phyloP scores from a whole-genome alignment of 164 flowering plant species.

The Sextonia rubra region DNA sequence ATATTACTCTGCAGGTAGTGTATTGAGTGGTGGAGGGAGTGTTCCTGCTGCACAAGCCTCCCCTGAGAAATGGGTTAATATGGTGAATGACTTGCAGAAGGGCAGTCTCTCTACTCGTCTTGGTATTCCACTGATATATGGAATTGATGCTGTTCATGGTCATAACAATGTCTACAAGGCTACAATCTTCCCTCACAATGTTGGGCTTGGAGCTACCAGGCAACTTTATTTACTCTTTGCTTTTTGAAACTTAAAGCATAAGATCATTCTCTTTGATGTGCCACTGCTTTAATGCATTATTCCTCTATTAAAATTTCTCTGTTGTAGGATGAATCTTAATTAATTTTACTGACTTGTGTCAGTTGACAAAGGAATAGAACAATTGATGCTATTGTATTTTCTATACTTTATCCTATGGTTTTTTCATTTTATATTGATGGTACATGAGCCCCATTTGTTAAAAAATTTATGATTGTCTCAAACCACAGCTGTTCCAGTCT shows the following conservation, averaged over 20 bases:
- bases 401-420: too few relatives aligned
- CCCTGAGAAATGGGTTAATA: conserved; percentile 48
- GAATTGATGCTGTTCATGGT: conserved; percentile 85
- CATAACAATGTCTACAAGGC: conserved; percentile 69
- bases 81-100: conserved; percentile 63
- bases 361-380: too few relatives aligned
- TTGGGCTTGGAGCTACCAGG: conserved; percentile 74
- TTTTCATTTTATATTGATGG: too few relatives aligned
- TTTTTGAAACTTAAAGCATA: too few relatives aligned
- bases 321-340: neutral
- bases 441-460: too few relatives aligned
- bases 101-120: conserved; percentile 56
- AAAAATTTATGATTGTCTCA: too few relatives aligned
- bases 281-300: too few relatives aligned
- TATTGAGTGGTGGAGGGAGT: conserved; percentile 83
- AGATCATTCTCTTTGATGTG: too few relatives aligned
- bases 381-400: too few relatives aligned
- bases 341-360: too few relatives aligned
- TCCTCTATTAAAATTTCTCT: neutral
- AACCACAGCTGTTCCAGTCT: too few relatives aligned
- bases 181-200: conserved; percentile 77
- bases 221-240: conserved; percentile 7
- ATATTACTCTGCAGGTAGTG: conserved; percentile 44
- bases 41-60: conserved; percentile 51
- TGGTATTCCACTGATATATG: conserved; percentile 79